phyloP scores from a whole-genome alignment of 2,329 filamentous ascomycete genomes.

The Leptographium lundbergii region DNA sequence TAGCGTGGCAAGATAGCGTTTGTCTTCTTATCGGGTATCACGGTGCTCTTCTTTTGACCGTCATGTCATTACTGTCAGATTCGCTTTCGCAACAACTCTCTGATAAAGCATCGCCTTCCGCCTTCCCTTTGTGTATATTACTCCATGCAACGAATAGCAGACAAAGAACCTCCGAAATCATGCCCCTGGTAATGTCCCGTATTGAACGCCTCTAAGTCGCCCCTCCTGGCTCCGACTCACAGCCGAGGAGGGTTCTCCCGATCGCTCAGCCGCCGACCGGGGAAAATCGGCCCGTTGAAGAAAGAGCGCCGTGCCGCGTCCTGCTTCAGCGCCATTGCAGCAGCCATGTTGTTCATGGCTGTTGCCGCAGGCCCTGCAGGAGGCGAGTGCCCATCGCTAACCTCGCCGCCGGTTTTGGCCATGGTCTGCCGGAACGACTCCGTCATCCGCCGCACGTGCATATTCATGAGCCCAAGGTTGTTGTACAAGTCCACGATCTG shows the following conservation, averaged over 20 bases:
- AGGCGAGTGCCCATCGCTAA: background rate
- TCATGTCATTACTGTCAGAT: background rate
- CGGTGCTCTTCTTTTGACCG: background rate
- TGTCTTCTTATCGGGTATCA: background rate
- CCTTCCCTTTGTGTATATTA: background rate
- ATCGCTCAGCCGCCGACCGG: conserved; percentile 8
- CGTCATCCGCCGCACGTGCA: conserved; percentile 48
- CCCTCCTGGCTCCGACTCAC: background rate
- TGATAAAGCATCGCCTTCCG: background rate
- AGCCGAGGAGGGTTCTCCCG: conserved; percentile 12
- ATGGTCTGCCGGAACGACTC: conserved; percentile 16
- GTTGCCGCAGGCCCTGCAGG: background rate
- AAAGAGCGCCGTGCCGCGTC: background rate
- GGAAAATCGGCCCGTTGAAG: background rate
- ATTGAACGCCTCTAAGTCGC: background rate
- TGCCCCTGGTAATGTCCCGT: background rate
- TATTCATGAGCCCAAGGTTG: conserved; percentile 43
- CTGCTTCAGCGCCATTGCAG: background rate
- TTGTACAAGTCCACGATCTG: conserved; percentile 48
- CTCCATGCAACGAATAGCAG: background rate
- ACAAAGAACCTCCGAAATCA: background rate
- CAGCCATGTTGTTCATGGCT: background rate
- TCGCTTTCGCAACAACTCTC: too few relatives aligned
- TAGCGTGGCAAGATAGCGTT: too few relatives aligned
- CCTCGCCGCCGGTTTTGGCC: conserved; percentile 5